Conservation (phyloP, 768 basidiomycete genomes). For the Termitomyces sp. region DNA sequence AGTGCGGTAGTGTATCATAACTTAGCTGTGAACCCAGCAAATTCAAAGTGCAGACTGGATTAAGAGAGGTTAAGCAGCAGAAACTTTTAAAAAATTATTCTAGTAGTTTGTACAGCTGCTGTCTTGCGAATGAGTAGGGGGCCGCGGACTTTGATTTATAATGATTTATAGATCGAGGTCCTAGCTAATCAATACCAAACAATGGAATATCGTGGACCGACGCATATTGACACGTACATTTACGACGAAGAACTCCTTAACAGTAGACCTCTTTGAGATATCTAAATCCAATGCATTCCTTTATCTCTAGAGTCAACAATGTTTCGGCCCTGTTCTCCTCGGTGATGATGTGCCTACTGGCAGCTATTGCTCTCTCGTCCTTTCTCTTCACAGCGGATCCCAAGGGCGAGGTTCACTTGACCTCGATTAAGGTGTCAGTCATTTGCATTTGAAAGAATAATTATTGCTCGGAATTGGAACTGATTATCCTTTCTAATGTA, state of each 20-base stretch:
- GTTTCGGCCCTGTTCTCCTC: conserved; percentile 69
- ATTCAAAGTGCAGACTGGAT: too few relatives aligned
- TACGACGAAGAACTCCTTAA: not conserved
- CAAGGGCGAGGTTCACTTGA: conserved; percentile 52
- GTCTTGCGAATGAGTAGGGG: not conserved
- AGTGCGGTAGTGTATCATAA: too few relatives aligned
- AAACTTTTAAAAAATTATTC: too few relatives aligned
- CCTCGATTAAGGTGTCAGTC: conserved; percentile 75
- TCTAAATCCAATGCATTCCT: conserved; percentile 54
- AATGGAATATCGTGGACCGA: not conserved
- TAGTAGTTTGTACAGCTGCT: not conserved
- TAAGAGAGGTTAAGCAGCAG: too few relatives aligned
- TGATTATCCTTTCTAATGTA: conserved; percentile 14
- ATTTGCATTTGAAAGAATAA: conserved; percentile 7
- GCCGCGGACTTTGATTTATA: not conserved
- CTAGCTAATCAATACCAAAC: not conserved
- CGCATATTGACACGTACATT: not conserved
- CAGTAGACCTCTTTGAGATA: not conserved
- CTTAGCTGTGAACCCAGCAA: too few relatives aligned
- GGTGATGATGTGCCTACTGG: conserved; percentile 69
- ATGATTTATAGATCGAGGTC: not conserved
- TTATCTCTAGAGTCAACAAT: conserved; percentile 70
- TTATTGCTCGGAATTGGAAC: not conserved
- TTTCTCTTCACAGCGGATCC: conserved; percentile 59
- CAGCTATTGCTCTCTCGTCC: conserved; percentile 69